Evolutionary conservation across 2,329 filamentous ascomycete species (phyloP), one percentile per base, ranked within the genome.

Genomic region (Diplocarpon mali): DNA sequence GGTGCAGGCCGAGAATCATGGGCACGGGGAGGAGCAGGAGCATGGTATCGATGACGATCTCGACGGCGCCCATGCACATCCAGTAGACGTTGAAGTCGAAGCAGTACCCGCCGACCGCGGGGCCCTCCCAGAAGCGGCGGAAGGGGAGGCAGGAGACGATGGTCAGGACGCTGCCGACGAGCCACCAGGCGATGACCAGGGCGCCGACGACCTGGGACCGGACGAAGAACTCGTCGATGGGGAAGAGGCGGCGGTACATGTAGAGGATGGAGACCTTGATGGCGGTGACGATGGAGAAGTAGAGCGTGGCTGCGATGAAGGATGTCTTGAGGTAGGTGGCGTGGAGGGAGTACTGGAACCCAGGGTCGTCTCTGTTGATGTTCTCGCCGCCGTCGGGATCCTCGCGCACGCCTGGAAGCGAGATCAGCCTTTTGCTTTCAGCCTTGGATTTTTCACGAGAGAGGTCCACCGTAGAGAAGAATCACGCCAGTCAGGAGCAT

Each of bases 31-130:
- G 24, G n/a, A 42, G 27, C 7, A 42, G 32, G 10, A 42, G 32
- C n/a, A 42, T 15, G 9, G 31, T 42, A 9, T 42, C 40, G 12
- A 42, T 42, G 10, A 35, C 32, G n/a, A 42, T 12, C 11, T 42
- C 40, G 1, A 42, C 40, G 8, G 40, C 40, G 2, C 40, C 40
- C 40, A 42, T 42, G 15, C 17, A 15, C 40, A 42, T 42, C 40
- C 40, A 42, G n/a, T 42, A 42, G 5, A 35, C 35, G 14, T 42
- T 42, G 40, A 42, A 42, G 14, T 42, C n/a, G n/a, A 42, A 15
- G 24, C 40, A 42, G 24, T 42, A 42, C 2, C 40, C 40, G 4
- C 40, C 40, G 13, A 31, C 40, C 9, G 30, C 14, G 9, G 40
- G 40, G 5, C 40, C 40, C 6, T 13, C 28, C 40, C 40, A 42